Base-by-base conservation (phyloP, 805 yeast genomes). In the Cyberlindnera mrakii region DNA sequence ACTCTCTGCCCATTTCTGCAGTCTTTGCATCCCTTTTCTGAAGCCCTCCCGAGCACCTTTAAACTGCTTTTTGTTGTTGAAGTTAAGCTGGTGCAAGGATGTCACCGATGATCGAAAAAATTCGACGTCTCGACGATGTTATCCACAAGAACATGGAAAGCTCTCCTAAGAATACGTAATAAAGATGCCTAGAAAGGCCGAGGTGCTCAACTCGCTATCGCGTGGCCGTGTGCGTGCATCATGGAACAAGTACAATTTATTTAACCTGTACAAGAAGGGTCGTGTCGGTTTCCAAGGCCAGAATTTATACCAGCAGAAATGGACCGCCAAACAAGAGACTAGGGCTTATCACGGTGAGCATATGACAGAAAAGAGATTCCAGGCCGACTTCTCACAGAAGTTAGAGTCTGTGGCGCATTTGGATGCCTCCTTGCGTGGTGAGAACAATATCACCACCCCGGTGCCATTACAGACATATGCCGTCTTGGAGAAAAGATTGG, bases 301-400 rank as follows among this genome's bases (percentile, higher is more conserved):
- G 64, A 78, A 95, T n/a, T 70, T 87, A 46, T 93, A 74, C 66
- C 96, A 87, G 65, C 96, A 91, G 64, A 88, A 89, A 66, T 93
- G 96, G 91, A 67, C 74, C 6, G 82, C 96, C 40, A 91, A 93
- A 64, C 83, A 80, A 60, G 96, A 90, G 60, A 82, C 97, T 7
- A 78, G 99, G 66, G 83, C 91, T 1, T 91, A 91, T 63, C 99
- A 91, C 62, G 99, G 99, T 54, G 98, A 93, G 58, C 87, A 84
- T 61, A 63, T 91, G 43, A 85, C 91, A 1, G 99, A 93, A 62
- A 69, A 77, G 16, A 78, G 90, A 59, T 85, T 89, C 82, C 83
- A 84, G 59, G 66, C 78, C 8, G 63, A 75, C 39, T 90, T 91
- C 67, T 69, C 79, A 42, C 70, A 73, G 37, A 80, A 82, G 46